Base-by-base conservation (phyloP, 306 rosid species). In the Glycine tomentella region DNA sequence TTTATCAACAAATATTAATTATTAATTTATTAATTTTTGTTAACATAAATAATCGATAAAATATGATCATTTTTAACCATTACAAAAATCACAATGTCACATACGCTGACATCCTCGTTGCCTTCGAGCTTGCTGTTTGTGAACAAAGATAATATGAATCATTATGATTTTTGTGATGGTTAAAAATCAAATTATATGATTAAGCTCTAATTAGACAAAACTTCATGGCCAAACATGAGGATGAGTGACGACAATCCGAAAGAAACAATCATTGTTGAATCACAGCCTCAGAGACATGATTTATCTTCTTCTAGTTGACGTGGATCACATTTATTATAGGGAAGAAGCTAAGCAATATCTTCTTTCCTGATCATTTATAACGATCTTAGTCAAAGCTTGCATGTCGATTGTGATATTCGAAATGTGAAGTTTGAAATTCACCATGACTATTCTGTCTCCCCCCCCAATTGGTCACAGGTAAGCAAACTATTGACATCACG, bases 231-330 rank as follows among this genome's bases (percentile, higher is more conserved):
- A 17, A 58, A 58, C 69, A 75, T 40, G 79, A 50, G 12, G 34
- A 58, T 42, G 68, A 58, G 20, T 5, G 42, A 8, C n/a, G n/a
- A n/a, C n/a, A n/a, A n/a, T 57, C 9, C 42, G 31, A 57, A 45
- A 45, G 13, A 65, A 65, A 61, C 10, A 61, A 46, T 13, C n/a
- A 66, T 44, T 20, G 9, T 7, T 42, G 46, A 42, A 42, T 42
- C 46, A 7, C 46, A 42, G 46, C 8, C 46, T 42, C 46, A 5
- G 46, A 42, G 6, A 42, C 46, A 6, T 42, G 46, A 50, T 74
- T 69, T 46, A 75, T 81, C 76, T 57, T n/a, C n/a, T n/a, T 68
- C 0, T 56, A 42, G 44, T 51, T 68, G 92, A 84, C 36, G n/a
- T 6, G 38, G 78, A 72, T 69, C 15, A 16, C 87, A 84, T 61